Percentiles rank a stretch among this genome's conserved stretches.
Evolutionary conservation across 306 rosid species (phyloP).

Genomic region (Fagus crenata): DNA sequence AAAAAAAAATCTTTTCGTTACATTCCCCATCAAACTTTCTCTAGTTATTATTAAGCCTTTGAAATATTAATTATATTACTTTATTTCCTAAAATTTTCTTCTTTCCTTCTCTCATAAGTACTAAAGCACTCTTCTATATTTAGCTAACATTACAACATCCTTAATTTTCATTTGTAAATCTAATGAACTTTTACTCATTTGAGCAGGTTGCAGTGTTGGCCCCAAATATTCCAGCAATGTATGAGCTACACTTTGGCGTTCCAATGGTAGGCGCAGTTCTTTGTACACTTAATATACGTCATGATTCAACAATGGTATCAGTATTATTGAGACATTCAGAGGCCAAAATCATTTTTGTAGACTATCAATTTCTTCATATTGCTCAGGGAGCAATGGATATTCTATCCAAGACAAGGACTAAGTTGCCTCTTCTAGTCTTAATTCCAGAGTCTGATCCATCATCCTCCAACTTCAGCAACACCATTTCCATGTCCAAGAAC

Average conservation of each 20-base stretch:
- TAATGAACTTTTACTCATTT: too few species aligned
- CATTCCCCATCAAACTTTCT: too few species aligned
- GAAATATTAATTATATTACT: too few species aligned
- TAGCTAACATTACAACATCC: too few species aligned
- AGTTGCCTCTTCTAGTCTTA: slow-evolving; percentile 48
- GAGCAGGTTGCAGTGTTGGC: slow-evolving; percentile 25
- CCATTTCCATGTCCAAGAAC: too few species aligned
- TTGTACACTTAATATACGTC: slow-evolving; percentile 60
- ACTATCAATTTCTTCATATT: slow-evolving; percentile 51
- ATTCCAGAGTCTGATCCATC: slow-evolving; percentile 44
- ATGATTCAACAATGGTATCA: slow-evolving; percentile 57
- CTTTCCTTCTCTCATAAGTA: too few species aligned
- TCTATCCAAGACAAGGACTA: slow-evolving; percentile 36
- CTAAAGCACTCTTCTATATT: too few species aligned
- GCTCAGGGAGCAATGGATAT: slow-evolving; percentile 57
- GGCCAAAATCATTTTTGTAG: slow-evolving; percentile 66
- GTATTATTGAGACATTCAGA: slow-evolving; percentile 59
- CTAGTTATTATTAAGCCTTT: too few species aligned
- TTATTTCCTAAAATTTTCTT: too few species aligned
- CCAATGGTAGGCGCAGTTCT: slow-evolving; percentile 87
- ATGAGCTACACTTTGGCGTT: slow-evolving; percentile 75
- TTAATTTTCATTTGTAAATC: too few species aligned
- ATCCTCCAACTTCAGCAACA: background rate
- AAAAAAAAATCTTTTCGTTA: too few species aligned
- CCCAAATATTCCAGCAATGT: slow-evolving; percentile 69